Conservation (phyloP, 2,329 filamentous ascomycete species). For the Arachnopeziza araneosa region DNA sequence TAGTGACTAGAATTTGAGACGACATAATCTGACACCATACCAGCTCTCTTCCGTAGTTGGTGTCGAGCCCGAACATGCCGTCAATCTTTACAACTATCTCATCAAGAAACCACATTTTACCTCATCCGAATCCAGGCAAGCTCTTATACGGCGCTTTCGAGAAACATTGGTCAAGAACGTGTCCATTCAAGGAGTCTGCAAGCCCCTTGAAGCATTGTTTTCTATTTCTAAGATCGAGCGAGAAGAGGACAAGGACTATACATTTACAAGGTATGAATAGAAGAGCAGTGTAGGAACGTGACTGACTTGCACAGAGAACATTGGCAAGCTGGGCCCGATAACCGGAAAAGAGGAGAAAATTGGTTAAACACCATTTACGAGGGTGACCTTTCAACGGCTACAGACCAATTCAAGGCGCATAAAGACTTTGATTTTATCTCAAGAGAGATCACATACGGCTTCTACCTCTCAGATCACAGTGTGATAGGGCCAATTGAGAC, state of each 20-base stretch:
- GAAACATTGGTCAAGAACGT: slow-evolving; percentile 56
- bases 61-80: slow-evolving; percentile 45
- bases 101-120: slow-evolving; percentile 42
- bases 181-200: slow-evolving; percentile 54
- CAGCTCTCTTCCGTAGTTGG: slow-evolving; percentile 34
- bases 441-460: slow-evolving; percentile 50
- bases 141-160: slow-evolving; percentile 45
- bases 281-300: too few relatives aligned
- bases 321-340: slow-evolving; percentile 54
- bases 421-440: slow-evolving; percentile 47
- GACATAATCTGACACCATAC: slow-evolving; percentile 28
- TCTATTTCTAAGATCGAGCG: slow-evolving; percentile 21
- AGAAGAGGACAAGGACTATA: slow-evolving; percentile 50
- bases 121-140: slow-evolving; percentile 39
- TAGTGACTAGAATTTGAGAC: slow-evolving; percentile 7
- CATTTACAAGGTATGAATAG: slow-evolving; percentile 21
- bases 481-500: slow-evolving; percentile 50
- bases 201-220: slow-evolving; percentile 45
- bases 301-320: slow-evolving; percentile 38
- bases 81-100: slow-evolving; percentile 51
- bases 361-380: slow-evolving; percentile 49
- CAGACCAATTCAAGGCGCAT: slow-evolving; percentile 37
- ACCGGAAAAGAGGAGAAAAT: slow-evolving; percentile 44
- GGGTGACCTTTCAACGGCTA: slow-evolving; percentile 28
- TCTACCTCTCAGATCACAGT: slow-evolving; percentile 51